A percentile compares a stretch with the other conserved stretches of the same genome.
phyloP scores from a whole-genome alignment of 2,329 filamentous ascomycete species.

The Monosporascus sp. region DNA sequence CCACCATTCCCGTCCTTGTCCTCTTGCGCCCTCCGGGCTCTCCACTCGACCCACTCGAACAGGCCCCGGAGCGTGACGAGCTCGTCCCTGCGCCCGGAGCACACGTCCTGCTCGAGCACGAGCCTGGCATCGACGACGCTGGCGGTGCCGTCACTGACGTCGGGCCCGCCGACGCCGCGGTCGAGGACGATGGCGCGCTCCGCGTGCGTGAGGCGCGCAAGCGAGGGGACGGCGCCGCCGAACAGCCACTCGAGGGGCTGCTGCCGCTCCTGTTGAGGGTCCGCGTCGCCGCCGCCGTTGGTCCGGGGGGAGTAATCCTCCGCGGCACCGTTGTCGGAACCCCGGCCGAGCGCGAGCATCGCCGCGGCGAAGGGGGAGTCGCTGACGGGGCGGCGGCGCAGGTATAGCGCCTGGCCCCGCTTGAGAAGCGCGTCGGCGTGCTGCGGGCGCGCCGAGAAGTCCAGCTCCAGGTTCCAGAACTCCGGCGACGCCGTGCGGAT shows the following conservation, averaged over 20 bases:
- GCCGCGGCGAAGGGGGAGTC: conserved; percentile 70
- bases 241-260: conserved; percentile 72
- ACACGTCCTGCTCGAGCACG: conserved; percentile 51
- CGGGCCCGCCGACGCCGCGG: conserved; percentile 43
- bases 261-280: conserved; percentile 27
- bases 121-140: conserved; percentile 65
- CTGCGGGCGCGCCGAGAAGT: conserved; percentile 60
- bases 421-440: conserved; percentile 59
- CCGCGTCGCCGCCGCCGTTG: conserved; percentile 24
- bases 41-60: conserved; percentile 52
- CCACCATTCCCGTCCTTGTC: conserved; percentile 15
- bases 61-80: conserved; percentile 47
- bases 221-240: conserved; percentile 48
- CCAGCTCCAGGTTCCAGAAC: conserved; percentile 78
- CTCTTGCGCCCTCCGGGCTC: conserved; percentile 26
- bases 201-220: conserved; percentile 51
- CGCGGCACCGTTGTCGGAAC: neutral
- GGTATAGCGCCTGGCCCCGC: conserved; percentile 66
- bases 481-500: conserved; percentile 56
- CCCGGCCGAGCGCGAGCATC: conserved; percentile 62
- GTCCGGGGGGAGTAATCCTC: conserved; percentile 27
- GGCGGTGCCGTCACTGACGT: conserved; percentile 35
- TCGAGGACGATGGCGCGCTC: conserved; percentile 62
- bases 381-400: conserved; percentile 64
- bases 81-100: conserved; percentile 20